Evolutionary conservation across 1,139 yeast species (phyloP).

Genomic region (Yamadazyma mexicana): DNA sequence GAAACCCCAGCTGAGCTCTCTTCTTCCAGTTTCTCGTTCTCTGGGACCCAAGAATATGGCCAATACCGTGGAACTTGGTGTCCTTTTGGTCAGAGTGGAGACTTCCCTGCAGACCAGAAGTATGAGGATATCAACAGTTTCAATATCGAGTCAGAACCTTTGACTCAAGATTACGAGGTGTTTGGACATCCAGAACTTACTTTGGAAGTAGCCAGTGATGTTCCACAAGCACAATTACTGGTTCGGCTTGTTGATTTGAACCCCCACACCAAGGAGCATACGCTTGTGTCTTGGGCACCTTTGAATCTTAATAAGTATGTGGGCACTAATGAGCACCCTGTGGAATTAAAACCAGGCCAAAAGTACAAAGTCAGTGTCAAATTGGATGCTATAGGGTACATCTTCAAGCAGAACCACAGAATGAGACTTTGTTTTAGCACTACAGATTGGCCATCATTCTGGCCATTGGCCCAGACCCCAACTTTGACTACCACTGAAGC

Average conservation of each 20-base stretch:
- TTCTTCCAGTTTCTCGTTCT: constrained; percentile 12
- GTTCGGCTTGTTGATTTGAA: constrained; percentile 30
- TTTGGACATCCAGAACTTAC: constrained; percentile 36
- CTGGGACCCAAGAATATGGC: constrained; percentile 38
- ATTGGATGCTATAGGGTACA: constrained; percentile 37
- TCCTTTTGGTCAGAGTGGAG: constrained; percentile 44
- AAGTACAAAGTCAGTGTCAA: constrained; percentile 29
- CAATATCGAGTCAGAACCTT: constrained; percentile 27
- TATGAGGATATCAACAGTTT: constrained; percentile 37
- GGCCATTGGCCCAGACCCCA: constrained; percentile 38
- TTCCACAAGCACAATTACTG: constrained; percentile 31
- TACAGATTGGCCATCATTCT: constrained; percentile 43
- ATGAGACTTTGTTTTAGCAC: constrained; percentile 36
- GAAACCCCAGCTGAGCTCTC: background rate
- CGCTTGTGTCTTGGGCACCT: constrained; percentile 44
- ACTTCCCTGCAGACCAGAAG: constrained; percentile 43
- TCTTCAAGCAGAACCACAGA: constrained; percentile 29
- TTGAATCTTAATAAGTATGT: constrained; percentile 34
- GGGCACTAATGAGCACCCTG: constrained; percentile 38
- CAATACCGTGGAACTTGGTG: constrained; percentile 41
- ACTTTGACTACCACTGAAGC: constrained; percentile 21
- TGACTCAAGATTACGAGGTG: constrained; percentile 21
- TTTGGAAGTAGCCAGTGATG: constrained; percentile 29
- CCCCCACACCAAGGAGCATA: constrained; percentile 28
- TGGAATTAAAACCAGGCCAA: constrained; percentile 23